Percentiles rank a stretch among this genome's conserved stretches.
phyloP scores from a whole-genome alignment of 2,329 filamentous ascomycete genomes.

The Fusarium anguioides region DNA sequence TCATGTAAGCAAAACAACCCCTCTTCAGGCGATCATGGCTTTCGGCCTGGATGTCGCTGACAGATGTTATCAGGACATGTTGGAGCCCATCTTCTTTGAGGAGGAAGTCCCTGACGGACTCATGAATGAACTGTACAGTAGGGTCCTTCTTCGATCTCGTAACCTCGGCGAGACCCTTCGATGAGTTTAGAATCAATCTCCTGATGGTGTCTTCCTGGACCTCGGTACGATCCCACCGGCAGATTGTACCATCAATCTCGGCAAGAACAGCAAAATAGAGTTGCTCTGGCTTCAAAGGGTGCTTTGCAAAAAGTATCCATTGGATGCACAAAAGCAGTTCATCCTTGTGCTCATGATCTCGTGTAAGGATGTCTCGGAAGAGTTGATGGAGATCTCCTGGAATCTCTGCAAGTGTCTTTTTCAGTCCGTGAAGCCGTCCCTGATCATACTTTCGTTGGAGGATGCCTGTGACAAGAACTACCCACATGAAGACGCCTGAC shows the following conservation, averaged over 20 bases:
- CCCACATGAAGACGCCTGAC: constrained; percentile 58
- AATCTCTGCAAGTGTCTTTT: constrained; percentile 48
- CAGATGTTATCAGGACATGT: background rate
- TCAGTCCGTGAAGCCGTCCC: constrained; percentile 43
- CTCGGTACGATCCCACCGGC: constrained; percentile 38
- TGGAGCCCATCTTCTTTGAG: constrained; percentile 49
- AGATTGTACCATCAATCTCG: background rate
- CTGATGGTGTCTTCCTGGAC: constrained; percentile 42
- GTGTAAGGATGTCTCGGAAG: constrained; percentile 61
- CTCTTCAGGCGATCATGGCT: constrained; percentile 19
- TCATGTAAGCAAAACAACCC: constrained; percentile 1
- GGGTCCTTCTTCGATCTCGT: constrained; percentile 37
- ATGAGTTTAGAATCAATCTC: constrained; percentile 52
- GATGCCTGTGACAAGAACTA: constrained; percentile 53
- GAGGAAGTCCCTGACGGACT: constrained; percentile 61
- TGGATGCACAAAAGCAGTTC: constrained; percentile 58
- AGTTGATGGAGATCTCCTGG: constrained; percentile 56
- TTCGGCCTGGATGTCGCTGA: background rate
- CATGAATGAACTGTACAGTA: constrained; percentile 61
- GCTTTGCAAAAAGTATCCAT: constrained; percentile 63
- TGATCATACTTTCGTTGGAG: constrained; percentile 50
- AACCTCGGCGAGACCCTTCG: constrained; percentile 59
- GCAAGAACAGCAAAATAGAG: constrained; percentile 51
- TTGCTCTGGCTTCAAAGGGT: constrained; percentile 56
- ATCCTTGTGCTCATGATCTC: constrained; percentile 57